Percentiles rank a stretch among this genome's conserved stretches.
These are phyloP conservation scores for Chlamydomonas eustigma DNA, from an alignment of 139 green algal genomes.

Conservation along the genomic window DNA sequence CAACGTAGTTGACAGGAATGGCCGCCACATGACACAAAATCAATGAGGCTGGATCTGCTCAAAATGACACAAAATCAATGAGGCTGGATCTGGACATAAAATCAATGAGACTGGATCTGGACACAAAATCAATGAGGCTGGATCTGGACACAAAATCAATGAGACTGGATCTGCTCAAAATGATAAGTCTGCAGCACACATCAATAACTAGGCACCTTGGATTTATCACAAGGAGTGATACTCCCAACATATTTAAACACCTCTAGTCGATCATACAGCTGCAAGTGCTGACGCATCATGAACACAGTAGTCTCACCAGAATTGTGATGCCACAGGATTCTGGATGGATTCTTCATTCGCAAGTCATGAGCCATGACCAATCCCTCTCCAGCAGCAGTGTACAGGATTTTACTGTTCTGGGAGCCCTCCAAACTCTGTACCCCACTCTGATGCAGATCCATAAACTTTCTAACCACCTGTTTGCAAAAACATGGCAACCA, in stretches of 20 bases:
- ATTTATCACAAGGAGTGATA: too few relatives aligned
- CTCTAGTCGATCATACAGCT: too few relatives aligned
- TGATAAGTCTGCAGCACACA: too few relatives aligned
- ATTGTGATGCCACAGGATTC: constrained; percentile 6
- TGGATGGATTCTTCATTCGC: constrained; percentile 31
- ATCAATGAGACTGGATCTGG: too few relatives aligned
- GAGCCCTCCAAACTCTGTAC: constrained; percentile 47
- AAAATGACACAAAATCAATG: neutral
- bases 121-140: too few relatives aligned
- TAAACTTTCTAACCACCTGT: constrained; percentile 16
- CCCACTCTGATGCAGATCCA: constrained; percentile 35
- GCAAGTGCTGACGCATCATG: too few relatives aligned
- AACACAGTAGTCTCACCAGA: neutral
- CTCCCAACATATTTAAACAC: too few relatives aligned
- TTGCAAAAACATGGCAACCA: neutral
- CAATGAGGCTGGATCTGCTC: neutral
- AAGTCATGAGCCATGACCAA: constrained; percentile 55
- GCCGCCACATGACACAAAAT: too few relatives aligned
- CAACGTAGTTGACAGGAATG: too few relatives aligned
- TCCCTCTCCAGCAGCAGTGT: constrained; percentile 46
- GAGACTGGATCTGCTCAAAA: neutral
- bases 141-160: too few relatives aligned
- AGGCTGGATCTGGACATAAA: too few relatives aligned
- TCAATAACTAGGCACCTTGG: too few relatives aligned
- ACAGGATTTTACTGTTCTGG: constrained; percentile 46